Conservation (phyloP, 2,329 filamentous ascomycete genomes). For the Sarocladium strictum region DNA sequence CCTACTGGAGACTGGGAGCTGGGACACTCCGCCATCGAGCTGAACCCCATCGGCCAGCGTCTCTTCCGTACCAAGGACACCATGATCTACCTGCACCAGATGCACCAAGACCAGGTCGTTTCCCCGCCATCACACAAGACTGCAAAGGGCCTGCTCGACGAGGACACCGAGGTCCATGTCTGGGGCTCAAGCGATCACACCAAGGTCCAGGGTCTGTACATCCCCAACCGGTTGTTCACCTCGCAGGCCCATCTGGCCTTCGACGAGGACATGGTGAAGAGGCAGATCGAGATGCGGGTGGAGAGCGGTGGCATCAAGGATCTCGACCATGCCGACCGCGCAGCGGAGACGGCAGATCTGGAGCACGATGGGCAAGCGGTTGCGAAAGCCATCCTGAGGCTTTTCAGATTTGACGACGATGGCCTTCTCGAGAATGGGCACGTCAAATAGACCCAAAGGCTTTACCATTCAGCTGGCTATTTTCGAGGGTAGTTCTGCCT, state of each 20-base stretch:
- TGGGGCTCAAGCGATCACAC: conserved; percentile 63
- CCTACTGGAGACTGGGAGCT: conserved; percentile 66
- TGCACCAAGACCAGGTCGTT: conserved; percentile 71
- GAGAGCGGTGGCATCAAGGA: conserved; percentile 56
- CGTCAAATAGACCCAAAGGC: not conserved
- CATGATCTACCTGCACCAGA: conserved; percentile 61
- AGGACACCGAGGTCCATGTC: conserved; percentile 37
- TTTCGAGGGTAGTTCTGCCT: too few relatives aligned
- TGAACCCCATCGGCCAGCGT: conserved; percentile 60
- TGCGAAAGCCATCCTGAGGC: conserved; percentile 58
- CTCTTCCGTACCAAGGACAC: conserved; percentile 54
- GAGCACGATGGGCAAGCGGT: conserved; percentile 67
- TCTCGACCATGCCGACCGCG: conserved; percentile 55
- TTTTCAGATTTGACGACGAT: conserved; percentile 45
- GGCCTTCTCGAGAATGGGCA: conserved; percentile 18
- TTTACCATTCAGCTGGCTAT: too few relatives aligned
- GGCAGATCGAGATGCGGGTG: conserved; percentile 56
- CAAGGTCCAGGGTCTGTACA: conserved; percentile 68
- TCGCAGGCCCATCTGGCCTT: conserved; percentile 80
- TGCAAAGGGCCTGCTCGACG: conserved; percentile 28
- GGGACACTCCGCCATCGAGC: conserved; percentile 57
- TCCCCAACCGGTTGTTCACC: conserved; percentile 57
- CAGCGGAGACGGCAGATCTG: conserved; percentile 52
- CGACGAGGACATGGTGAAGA: conserved; percentile 58
- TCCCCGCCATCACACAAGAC: conserved; percentile 49